Base-by-base conservation (phyloP, 106 monocot genomes). In the Ottelia alismoides region DNA sequence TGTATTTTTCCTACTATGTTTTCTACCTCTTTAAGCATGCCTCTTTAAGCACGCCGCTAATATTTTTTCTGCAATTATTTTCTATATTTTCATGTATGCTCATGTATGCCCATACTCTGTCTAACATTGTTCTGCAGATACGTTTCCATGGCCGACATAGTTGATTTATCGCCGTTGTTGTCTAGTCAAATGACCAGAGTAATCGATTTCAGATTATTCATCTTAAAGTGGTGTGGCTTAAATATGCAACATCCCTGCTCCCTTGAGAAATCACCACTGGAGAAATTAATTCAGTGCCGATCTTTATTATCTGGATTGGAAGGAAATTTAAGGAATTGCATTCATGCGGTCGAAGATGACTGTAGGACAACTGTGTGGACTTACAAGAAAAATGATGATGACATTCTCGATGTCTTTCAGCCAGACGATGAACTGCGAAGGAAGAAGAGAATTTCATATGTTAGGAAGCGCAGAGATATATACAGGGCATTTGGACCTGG, bases 341-440 rank as follows among this genome's bases (percentile, higher is more conserved):
- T 77, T 6, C 78, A 75, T 63, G 63, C 76, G 32, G 70, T 98
- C 51, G 62, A 98, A 69, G 98, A 89, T 28, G 98, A 98, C 44
- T 98, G 98, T 55, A 79, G 98, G 53, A 98, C 89, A 28, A 85
- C 85, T 22, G 88, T 98, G 11, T 98, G 98, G 89, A 90, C 82
- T 44, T 98, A 90, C 60, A 73, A 75, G 30, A 79, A 85, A 66
- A 63, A 83, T 6, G 45, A 65, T 68, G 85, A 90, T 57, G 78
- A 67, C 1, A 65, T 20, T 2, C 57, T 90, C 49, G 98, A 98
- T 27, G 29, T 45, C 19, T 98, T 82, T 63, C 98, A 98, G 61
- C 82, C 74, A 24, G 77, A 75, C 28, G 31, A 77, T 45, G 79
- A 79, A 58, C 60, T 98, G 32, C 63, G 58, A 56, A 74, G 51